These are phyloP conservation scores for Lipomyces yamanashiensis DNA, from an alignment of 805 yeast genomes.

Conservation along the genomic window DNA sequence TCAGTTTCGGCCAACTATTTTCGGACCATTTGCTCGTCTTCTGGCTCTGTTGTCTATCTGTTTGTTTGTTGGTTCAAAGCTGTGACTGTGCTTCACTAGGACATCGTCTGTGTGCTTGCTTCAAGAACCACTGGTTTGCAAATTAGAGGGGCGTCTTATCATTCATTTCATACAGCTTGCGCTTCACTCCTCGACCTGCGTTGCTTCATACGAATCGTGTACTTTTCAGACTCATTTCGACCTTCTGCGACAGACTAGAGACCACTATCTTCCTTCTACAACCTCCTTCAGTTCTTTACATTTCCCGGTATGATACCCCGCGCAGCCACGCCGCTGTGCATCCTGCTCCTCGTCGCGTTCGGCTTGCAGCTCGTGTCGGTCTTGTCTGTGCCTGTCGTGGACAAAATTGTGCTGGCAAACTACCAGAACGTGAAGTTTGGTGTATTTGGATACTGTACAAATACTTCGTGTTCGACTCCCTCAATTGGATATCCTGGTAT, in stretches of 20 bases:
- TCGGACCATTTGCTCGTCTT: neutral
- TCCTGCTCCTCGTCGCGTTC: conserved; percentile 55
- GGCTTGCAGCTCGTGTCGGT: conserved; percentile 64
- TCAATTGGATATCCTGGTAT: conserved; percentile 52
- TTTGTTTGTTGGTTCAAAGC: too few species aligned
- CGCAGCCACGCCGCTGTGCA: conserved; percentile 38
- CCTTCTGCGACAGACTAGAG: too few species aligned
- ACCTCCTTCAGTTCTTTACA: neutral
- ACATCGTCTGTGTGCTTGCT: too few species aligned
- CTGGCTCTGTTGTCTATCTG: too few species aligned
- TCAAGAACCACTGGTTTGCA: too few species aligned
- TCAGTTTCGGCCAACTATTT: neutral
- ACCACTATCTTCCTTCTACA: neutral
- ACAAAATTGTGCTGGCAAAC: conserved; percentile 54
- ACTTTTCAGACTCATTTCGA: too few species aligned
- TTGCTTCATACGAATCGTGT: too few species aligned
- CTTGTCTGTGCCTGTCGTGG: conserved; percentile 64
- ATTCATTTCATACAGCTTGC: too few species aligned
- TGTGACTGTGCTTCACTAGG: too few species aligned
- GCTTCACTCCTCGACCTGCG: too few species aligned
- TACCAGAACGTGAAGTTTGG: conserved; percentile 62
- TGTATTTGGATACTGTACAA: conserved; percentile 68
- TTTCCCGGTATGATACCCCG: conserved; percentile 27
- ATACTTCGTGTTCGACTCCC: conserved; percentile 48
- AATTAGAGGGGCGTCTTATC: too few species aligned